Evolutionary conservation across 1,284 basidiomycete genomes (phyloP), one percentile per base, ranked within the genome.

Genomic region (Phellinidium pouzarii): DNA sequence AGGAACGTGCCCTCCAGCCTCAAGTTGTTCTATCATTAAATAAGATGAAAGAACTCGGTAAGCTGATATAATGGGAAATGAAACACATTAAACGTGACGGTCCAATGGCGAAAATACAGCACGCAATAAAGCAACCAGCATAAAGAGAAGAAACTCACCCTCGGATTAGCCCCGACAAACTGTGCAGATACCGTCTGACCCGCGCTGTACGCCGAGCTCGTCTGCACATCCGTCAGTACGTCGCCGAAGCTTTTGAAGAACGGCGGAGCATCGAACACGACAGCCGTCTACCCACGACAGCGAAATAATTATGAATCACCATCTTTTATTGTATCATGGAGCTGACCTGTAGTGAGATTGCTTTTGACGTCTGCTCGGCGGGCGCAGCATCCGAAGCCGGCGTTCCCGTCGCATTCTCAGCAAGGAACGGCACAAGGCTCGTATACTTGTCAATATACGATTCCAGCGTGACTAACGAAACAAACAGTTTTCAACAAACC

Each of bases 401-500:
- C 3, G 71, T 65, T 0, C 72, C 74, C 3, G 68, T 70, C 3
- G 71, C 71, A 42, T 67, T 68, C 46, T 81, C 77, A 1, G 75
- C 75, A 20, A 89, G 71, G 70, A 75, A 85, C 4, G 77, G 71
- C 6, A 87, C 76, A 23, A 87, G 72, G 58, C 75, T 78, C 43
- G 74, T 73, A 65, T 88, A 91, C 60, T 84, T 84, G 66, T 90
- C 75, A 58, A 88, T 86, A 63, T 90, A 91, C 2, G 88, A 82
- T 49, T 88, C 85, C 11, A 91, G 71, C 2, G 87, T 90, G 58
- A 71, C 83, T 87, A 55, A 43, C 40, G 7, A 48, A 51, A 48
- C 27, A 29, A 38, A 50, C 23, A 51, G 53, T 36, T 37, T 36
- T 20, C 19, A 31, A 27, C 12, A 17, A 22, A 31, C 14, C 6